Percentiles rank a stretch among this genome's conserved stretches.
Evolutionary conservation across 441 rosid species (phyloP).

Genomic region (Monsonia emarginata): DNA sequence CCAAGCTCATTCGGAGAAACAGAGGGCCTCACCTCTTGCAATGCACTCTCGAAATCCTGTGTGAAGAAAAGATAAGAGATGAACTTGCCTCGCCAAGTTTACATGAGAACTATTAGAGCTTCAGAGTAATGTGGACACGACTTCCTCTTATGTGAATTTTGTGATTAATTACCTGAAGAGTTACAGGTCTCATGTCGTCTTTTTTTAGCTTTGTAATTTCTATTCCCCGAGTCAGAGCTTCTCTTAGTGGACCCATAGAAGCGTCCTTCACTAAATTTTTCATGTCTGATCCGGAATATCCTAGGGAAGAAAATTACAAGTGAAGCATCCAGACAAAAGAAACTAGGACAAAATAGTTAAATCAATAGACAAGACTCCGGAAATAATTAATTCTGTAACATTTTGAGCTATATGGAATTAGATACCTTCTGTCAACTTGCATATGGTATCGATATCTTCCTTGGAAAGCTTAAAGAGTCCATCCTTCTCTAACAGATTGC

Average conservation of each 20-base stretch:
- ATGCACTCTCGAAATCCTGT: conserved; percentile 65
- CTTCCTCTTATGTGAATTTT: not conserved
- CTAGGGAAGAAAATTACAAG: conserved; percentile 23
- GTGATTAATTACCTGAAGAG: conserved; percentile 45
- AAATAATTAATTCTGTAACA: not conserved
- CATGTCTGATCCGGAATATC: conserved; percentile 97
- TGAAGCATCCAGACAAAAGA: not conserved
- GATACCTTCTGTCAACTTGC: conserved; percentile 52
- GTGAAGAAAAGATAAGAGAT: not conserved
- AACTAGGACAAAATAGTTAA: not conserved
- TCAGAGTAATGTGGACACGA: not conserved
- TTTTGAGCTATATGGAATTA: not conserved
- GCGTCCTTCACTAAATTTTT: conserved; percentile 95
- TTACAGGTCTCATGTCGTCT: conserved; percentile 76
- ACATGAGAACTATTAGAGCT: not conserved
- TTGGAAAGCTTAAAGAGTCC: conserved; percentile 65
- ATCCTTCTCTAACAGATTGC: conserved; percentile 73
- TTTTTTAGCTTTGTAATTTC: conserved; percentile 66
- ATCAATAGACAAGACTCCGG: not conserved
- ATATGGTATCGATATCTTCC: conserved; percentile 18
- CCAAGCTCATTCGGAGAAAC: conserved; percentile 74
- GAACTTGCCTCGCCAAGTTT: not conserved
- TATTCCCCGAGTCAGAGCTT: conserved; percentile 74
- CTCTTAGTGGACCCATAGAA: conserved; percentile 91
- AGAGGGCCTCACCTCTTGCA: conserved; percentile 85